phyloP scores from a whole-genome alignment of 1,284 basidiomycete genomes.

The Fomitopsis palustris region DNA sequence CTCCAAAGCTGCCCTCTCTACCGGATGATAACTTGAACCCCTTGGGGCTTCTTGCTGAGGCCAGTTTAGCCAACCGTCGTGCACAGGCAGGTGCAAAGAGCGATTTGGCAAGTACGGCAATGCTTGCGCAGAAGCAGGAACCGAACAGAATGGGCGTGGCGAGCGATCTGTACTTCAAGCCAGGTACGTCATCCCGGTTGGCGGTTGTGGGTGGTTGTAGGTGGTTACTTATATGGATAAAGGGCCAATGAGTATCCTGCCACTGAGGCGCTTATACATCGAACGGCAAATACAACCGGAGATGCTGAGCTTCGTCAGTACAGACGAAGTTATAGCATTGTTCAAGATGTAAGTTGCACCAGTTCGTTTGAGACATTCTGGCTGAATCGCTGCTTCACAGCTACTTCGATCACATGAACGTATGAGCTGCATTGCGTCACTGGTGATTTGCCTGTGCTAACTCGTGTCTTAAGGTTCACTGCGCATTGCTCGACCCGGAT shows the following conservation, averaged over 20 bases:
- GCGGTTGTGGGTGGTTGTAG: constrained; percentile 14
- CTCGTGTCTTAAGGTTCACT: constrained; percentile 52
- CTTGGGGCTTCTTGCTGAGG: constrained; percentile 86
- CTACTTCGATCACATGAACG: constrained; percentile 76
- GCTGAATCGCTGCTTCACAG: constrained; percentile 33
- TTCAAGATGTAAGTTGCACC: constrained; percentile 83
- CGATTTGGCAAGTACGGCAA: constrained; percentile 6
- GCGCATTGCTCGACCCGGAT: constrained; percentile 72
- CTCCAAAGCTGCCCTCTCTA: constrained; percentile 80
- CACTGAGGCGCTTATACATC: constrained; percentile 82
- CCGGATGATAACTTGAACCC: constrained; percentile 92
- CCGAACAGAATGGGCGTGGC: constrained; percentile 73
- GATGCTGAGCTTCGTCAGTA: constrained; percentile 81
- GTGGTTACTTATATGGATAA: constrained; percentile 8
- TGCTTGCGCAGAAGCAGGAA: constrained; percentile 7
- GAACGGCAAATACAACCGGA: constrained; percentile 89
- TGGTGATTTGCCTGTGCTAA: not conserved
- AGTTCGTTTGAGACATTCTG: constrained; percentile 8
- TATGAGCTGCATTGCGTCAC: constrained; percentile 30
- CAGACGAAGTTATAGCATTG: constrained; percentile 83
- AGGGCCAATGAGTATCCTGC: constrained; percentile 86
- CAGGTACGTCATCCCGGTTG: constrained; percentile 49
- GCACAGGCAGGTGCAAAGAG: constrained; percentile 34
- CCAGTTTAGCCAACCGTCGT: constrained; percentile 82
- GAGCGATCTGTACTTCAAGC: constrained; percentile 91